Evolutionary conservation across 73 alveolate species (phyloP), one percentile per base, ranked within the genome.

Genomic region (Paramecium bursaria): DNA sequence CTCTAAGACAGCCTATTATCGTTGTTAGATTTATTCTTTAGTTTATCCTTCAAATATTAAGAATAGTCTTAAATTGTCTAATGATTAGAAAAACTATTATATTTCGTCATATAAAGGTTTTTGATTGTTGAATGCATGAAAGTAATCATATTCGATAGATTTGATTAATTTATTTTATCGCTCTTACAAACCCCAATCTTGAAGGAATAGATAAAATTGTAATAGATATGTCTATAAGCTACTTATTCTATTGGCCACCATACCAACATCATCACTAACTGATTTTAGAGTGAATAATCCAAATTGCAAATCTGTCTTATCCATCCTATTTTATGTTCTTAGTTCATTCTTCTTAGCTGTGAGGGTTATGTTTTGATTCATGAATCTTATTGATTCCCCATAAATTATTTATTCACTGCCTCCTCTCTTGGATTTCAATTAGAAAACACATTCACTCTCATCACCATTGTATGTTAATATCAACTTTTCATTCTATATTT

Each of bases 31-130:
- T 42, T 35, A 35, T 42, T 67, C 82, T 25, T 31, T 67, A 1
- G 82, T 39, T 39, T 67, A 67, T 10, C 82, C 82, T 21, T 67
- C 82, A 67, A 39, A 39, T 35, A 46, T 67, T 67, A 67, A 67
- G 44, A 39, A 67, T 35, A 67, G 19, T 67, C 44, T 67, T 1
- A 67, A 11, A 67, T 67, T 67, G 22, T 67, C 82, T 30, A 67
- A 33, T 1, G 82, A 31, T 67, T 67, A 14, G 27, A 67, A 67
- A 1, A 67, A 29, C 44, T 67, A 14, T 15, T 25, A 42, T 1
- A 67, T 67, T 15, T 31, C 53, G 44, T 67, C 82, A 67, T 13
- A 67, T 35, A 67, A 42, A 5, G 13, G 15, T 17, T 67, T 67
- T 67, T 67, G 23, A 67, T 67, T 67, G 9, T 67, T 67, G 23